Evolutionary conservation across 257 asterid species (phyloP), one percentile per base, ranked within the genome.

Genomic region (Petunia secreta): DNA sequence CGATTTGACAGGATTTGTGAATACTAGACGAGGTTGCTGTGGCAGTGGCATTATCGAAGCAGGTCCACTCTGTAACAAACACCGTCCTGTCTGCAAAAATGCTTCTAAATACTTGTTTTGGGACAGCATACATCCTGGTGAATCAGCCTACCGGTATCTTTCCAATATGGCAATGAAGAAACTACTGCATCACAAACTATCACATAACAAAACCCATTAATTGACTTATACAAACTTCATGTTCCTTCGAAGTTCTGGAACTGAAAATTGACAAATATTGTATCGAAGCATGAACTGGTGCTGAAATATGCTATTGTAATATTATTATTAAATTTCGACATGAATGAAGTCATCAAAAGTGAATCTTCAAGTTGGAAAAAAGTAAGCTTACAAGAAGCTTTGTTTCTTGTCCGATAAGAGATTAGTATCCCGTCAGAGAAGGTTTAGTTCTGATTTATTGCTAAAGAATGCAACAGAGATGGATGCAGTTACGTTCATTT

Each of bases 41-140:
- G 96, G 98, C 46, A 82, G 60, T 63, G 93, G 95, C 75, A 5
- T 81, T 15, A 34, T 92, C 8, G 96, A 91, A 87, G 88, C 81
- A 6, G 94, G 92, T 63, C 97, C 96, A 34, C 73, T 93, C 0
- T 93, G 96, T 84, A 81, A 79, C 39, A 52, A 16, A n/a, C n/a
- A 57, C 4, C 83, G 75, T 79, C 86, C 88, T 4, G 25, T 91
- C 4, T 94, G 98, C 53, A 25, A 79, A 6, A 80, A 90, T 71
- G 84, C 85, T 4, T 81, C 90, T 0, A 68, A 81, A 11, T 83
- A 90, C 76, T 8, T 91, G 59, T 94, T 92, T 80, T 92, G 89
- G 87, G 98, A 92, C 78, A 85, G 92, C 80, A 85, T 91, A 77
- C 98, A 94, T 87, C 97, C 93, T 6, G 60, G 87, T 60, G 87